Base-by-base conservation (phyloP, 495 filamentous ascomycete genomes). In the Talaromyces ruber region DNA sequence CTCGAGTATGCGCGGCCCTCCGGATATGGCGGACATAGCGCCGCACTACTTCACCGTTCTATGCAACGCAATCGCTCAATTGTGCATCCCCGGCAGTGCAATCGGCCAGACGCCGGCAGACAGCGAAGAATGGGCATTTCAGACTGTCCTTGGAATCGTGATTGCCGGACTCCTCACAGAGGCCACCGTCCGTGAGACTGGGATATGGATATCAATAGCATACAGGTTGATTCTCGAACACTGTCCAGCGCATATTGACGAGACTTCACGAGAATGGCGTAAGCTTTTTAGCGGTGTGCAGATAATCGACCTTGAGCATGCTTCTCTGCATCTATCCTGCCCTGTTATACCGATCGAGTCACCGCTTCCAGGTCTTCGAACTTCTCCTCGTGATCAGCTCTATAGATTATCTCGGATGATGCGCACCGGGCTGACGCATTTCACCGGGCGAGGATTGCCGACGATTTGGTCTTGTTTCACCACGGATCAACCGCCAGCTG, bases 201-300 rank as follows among this genome's bases (percentile, higher is more conserved):
- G 59, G 2, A 47, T 60, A 18, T 60, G 59, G 59, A 60, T 60
- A 29, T 60, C 59, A 24, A 52, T 60, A 30, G 59, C 59, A 12
- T 60, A 60, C n/a, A 6, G 59, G 14, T n/a, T 60, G 6, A 60
- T 60, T 9, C 22, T 60, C 7, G 59, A 60, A 7, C 45, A 60
- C n/a, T 60, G 59, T 52, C 59, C 59, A 8, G 59, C 59, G 30
- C 59, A 60, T 51, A 25, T 60, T 9, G 59, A 60, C n/a, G 59
- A 60, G 28, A 60, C 59, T n/a, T 60, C 59, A 16, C 59, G 59
- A 26, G 59, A 60, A 60, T 60, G 59, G 59, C 59, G 59, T 14
- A 60, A 60, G 43, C 39, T 60, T 7, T 60, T 60, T 25, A 60
- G 59, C 22, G 59, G 59, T n/a, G 59, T 60, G 6, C 59, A 60